These are phyloP conservation scores for Russula sp. DNA, from an alignment of 768 basidiomycete genomes.

Conservation along the genomic window DNA sequence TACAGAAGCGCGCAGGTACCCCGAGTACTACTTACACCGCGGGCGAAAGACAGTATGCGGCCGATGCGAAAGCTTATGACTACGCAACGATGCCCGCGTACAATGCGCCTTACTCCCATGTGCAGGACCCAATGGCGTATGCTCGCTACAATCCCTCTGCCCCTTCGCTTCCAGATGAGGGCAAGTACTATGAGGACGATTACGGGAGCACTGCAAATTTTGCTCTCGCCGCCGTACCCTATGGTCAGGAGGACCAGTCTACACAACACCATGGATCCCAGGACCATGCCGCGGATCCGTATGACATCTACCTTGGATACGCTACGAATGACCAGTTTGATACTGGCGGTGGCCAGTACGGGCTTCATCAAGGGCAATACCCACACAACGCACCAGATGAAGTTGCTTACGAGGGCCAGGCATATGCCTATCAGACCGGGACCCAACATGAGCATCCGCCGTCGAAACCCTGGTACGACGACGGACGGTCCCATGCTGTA, in stretches of 20 bases:
- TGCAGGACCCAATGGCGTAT: slow-evolving; percentile 51
- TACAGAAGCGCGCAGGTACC: slow-evolving; percentile 53
- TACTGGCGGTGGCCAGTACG: slow-evolving; percentile 9
- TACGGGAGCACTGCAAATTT: slow-evolving; percentile 64
- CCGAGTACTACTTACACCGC: slow-evolving; percentile 49
- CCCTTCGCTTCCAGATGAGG: slow-evolving; percentile 53
- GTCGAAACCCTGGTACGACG: background rate
- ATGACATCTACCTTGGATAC: slow-evolving; percentile 46
- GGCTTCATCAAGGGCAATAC: slow-evolving; percentile 11
- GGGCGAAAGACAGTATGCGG: slow-evolving; percentile 49
- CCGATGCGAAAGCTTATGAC: slow-evolving; percentile 49
- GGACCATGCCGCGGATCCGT: slow-evolving; percentile 43
- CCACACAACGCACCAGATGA: slow-evolving; percentile 1
- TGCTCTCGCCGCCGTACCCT: slow-evolving; percentile 55
- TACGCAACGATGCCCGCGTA: slow-evolving; percentile 77
- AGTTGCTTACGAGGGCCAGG: slow-evolving; percentile 7
- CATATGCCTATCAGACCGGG: background rate
- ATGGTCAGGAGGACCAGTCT: slow-evolving; percentile 39
- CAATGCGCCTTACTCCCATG: slow-evolving; percentile 56
- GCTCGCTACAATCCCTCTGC: slow-evolving; percentile 60
- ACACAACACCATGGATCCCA: slow-evolving; percentile 7
- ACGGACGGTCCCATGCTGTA: slow-evolving; percentile 15
- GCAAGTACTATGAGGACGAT: slow-evolving; percentile 61
- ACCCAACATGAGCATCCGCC: background rate
- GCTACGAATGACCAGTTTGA: slow-evolving; percentile 5